Base-by-base conservation (phyloP, 257 asterid genomes). In the Fraxinus pennsylvanica region DNA sequence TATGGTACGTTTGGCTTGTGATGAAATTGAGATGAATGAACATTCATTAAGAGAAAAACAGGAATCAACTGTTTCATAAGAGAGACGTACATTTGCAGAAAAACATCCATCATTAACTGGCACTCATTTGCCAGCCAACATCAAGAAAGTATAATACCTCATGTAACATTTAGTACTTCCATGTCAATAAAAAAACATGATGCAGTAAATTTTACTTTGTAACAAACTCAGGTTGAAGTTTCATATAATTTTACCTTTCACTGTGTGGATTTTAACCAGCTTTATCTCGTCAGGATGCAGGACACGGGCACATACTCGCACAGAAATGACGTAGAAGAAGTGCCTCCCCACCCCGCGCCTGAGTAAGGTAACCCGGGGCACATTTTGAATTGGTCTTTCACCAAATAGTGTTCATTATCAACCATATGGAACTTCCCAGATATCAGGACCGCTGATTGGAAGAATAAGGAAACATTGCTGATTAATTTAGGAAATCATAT, bases 401-500 rank as follows among this genome's bases (percentile, higher is more conserved):
- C 69, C 69, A 27, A 10, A 3, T 25, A 2, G n/a, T 63, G 69
- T 63, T 63, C 2, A 12, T 63, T 25, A 10, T 63, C 36, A 27
- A 63, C 36, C 69, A 63, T 8, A 27, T 63, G 69, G 13, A 25
- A 27, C 8, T 25, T 10, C 69, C 69, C 9, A 59, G 6, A 59
- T 59, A n/a, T 21, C 67, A n/a, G 67, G 67, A 59, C 69, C 1
- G 5, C 32, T 9, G 36, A 4, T 27, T 9, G 69, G 19, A 25
- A 63, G 67, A 25, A 27, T 25, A 27, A 27, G 69, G 36, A 25
- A 63, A 22, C 19, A 27, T 0, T 25, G 12, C 68, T 8, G 15
- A 61, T 61, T 61, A 61, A 61, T 63, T 63, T 27, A 27, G 69
- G 36, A 63, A 63, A 63, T 63, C 69, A 63, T 38, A 22, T 30